A percentile compares a stretch with the other conserved stretches of the same genome.
Conservation (phyloP, 2,329 filamentous ascomycete species). For the Aureobasidium sp. region DNA sequence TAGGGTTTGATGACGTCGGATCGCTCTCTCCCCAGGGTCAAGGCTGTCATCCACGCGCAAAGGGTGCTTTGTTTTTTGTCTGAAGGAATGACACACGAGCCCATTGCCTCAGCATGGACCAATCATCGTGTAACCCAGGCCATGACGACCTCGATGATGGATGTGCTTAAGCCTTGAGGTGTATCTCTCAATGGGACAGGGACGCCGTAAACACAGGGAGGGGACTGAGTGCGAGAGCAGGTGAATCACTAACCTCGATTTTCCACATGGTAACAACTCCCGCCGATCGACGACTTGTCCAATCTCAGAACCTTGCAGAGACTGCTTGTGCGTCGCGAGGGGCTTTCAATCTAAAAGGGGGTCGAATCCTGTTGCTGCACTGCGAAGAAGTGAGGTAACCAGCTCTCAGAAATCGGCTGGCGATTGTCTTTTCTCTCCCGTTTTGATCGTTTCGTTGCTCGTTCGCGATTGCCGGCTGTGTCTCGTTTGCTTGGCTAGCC, state of each 20-base stretch:
- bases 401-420: background rate
- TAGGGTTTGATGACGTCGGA: constrained; percentile 12
- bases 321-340: constrained; percentile 5
- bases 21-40: constrained; percentile 5
- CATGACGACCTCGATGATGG: constrained; percentile 11
- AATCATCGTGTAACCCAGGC: background rate
- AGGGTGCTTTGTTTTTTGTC: constrained; percentile 10
- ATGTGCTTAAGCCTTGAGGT: background rate
- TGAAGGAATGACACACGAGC: constrained; percentile 13
- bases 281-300: constrained; percentile 10
- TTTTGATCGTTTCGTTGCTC: constrained; percentile 11
- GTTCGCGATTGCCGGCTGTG: constrained; percentile 8
- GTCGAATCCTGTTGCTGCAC: constrained; percentile 4
- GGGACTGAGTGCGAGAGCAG: background rate
- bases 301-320: constrained; percentile 7
- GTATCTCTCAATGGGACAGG: too few species aligned
- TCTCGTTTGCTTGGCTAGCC: constrained; percentile 9
- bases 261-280: constrained; percentile 13
- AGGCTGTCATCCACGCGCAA: constrained; percentile 7
- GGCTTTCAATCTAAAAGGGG: constrained; percentile 1
- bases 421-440: constrained; percentile 12
- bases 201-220: too few species aligned
- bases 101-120: background rate
- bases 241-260: constrained; percentile 10
- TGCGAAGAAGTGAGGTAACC: background rate